Base-by-base conservation (phyloP, 805 yeast species). In the Yarrowia hollandica region DNA sequence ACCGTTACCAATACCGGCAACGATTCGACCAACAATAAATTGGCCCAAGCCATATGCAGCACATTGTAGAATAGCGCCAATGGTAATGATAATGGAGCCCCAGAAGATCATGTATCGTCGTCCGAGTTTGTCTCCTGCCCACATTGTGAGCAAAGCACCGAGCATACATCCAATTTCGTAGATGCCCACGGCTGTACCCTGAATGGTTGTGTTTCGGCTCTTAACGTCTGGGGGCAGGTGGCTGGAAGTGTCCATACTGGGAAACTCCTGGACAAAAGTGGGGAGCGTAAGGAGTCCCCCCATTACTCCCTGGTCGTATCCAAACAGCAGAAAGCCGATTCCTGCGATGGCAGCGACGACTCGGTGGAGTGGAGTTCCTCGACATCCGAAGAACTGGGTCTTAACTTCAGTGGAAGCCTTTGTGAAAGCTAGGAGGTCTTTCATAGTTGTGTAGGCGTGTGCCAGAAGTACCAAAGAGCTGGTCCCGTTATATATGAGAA, bases 291-390 rank as follows among this genome's bases (percentile, higher is more conserved):
- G 71, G 30, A 88, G 80, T 1, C 94, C 90, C 35, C 87, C 82
- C 78, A 88, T 85, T 15, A 86, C 90, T 61, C 94, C 95, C 69
- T 88, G 85, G 64, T 83, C 87, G 65, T 82, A 84, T 1, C 89
- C 89, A 62, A 84, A 84, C n/a, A 84, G 72, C 31, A 83, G 78
- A 35, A 68, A 66, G 14, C 65, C 67, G 33, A 60, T 42, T 16
- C 65, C 65, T 1, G 65, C 66, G 21, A 65, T 31, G 4, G 60
- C 34, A n/a, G 66, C 64, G n/a, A 65, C 55, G 1, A 62, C 67
- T 7, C 50, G 42, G 34, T 62, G 59, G 4, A 64, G 60, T 4
- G 26, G 16, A 14, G 38, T 31, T 18, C 65, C 65, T 46, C 61
- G 28, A 21, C 62, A 59, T 22, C 65, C 64, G 21, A 61, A 34